A percentile compares a stretch with the other conserved stretches of the same genome.
Conservation (phyloP, 768 basidiomycete genomes). For the Pulveroboletus sp. region DNA sequence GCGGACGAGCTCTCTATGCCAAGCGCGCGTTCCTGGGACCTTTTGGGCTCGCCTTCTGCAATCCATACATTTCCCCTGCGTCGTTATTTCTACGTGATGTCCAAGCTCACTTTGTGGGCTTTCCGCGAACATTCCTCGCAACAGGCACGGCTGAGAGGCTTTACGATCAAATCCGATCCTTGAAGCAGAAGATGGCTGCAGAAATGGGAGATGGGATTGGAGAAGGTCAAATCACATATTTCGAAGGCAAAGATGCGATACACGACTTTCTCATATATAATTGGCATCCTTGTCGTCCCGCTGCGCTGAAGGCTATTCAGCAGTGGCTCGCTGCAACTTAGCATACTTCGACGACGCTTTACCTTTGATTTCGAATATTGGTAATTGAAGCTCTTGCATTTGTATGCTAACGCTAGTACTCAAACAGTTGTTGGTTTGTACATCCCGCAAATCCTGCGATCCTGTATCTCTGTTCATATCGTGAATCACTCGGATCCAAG, state of each 20-base stretch:
- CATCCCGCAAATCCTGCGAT: neutral
- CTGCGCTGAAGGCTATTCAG: slow-evolving; percentile 47
- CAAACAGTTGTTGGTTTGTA: too few species aligned
- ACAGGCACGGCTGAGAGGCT: slow-evolving; percentile 57
- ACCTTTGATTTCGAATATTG: too few species aligned
- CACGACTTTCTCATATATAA: slow-evolving; percentile 53
- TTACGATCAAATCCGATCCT: slow-evolving; percentile 48
- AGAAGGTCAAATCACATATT: slow-evolving; percentile 41
- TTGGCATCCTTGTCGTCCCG: slow-evolving; percentile 51
- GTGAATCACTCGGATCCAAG: neutral
- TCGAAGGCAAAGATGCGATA: slow-evolving; percentile 49
- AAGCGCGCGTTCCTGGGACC: slow-evolving; percentile 43
- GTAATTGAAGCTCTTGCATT: too few species aligned
- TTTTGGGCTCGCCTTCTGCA: slow-evolving; percentile 44
- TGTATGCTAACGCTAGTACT: too few species aligned
- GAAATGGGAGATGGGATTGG: slow-evolving; percentile 41
- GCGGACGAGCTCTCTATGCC: slow-evolving; percentile 27
- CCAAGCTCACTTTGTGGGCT: slow-evolving; percentile 47
- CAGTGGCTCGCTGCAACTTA: slow-evolving; percentile 35
- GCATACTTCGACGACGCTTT: neutral
- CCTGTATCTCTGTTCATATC: neutral
- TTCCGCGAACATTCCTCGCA: slow-evolving; percentile 59
- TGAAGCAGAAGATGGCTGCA: slow-evolving; percentile 46
- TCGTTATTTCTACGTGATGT: slow-evolving; percentile 37
- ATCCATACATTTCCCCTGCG: slow-evolving; percentile 59